Evolutionary conservation across 2,329 filamentous ascomycete genomes (phyloP), one percentile per base, ranked within the genome.

Genomic region (Hirsutella thompsonii): DNA sequence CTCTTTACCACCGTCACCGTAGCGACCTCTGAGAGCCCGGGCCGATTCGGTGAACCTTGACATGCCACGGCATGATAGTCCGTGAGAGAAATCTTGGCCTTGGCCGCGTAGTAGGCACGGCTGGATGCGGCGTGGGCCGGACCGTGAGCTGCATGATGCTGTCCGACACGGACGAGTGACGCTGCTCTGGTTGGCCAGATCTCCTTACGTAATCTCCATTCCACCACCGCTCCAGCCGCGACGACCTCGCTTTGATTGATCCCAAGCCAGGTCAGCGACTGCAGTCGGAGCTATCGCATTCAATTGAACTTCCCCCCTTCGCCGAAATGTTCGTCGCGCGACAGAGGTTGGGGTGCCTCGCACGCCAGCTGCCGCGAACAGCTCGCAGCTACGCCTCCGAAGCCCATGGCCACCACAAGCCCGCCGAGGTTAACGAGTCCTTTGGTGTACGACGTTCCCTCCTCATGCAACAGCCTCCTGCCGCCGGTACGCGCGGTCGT

Each of bases 301-400:
- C 53, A 55, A 61, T 57, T 57, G 56, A 58, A 55, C 52, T 52
- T 50, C 44, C 45, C 48, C 48, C 49, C 44, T 44, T 47, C 47
- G 49, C 48, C 52, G 60, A 50, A 42, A 66, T 66, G 62, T 54
- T 63, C 50, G 59, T 60, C 48, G 59, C 62, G 58, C 64, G 68
- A 61, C 66, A 66, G 53, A 61, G 66, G 59, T 64, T 56, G 55
- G 58, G 56, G 55, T 55, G 52, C 39, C 45, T 57, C 36, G 59
- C 59, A 44, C 57, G 60, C 44, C 58, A 58, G 50, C 53, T 62
- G 46, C 56, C 57, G 51, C 54, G 59, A 44, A 52, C 56, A 47
- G 56, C 63, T 48, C 67, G 72, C 53, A 63, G 62, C 44, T 76
- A 76, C 56, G 72, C 71, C 49, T 76, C 72, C 54, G 66, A 69